Base-by-base conservation (phyloP, 495 filamentous ascomycete genomes). In the Hypoxylon cercidicola region DNA sequence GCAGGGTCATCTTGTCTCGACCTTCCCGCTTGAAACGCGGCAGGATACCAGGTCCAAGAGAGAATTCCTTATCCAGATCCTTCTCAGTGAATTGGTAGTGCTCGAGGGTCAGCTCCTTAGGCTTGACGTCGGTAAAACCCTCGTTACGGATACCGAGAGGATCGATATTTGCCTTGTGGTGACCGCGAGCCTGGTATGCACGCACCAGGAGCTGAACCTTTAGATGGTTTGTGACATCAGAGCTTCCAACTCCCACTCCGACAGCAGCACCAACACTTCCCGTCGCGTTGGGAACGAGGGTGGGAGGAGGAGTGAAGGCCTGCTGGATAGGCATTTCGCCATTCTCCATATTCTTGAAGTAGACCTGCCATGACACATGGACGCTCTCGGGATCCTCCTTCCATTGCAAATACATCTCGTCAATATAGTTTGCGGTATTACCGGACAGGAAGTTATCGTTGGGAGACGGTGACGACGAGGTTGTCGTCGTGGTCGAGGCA, bases 321-420 rank as follows among this genome's bases (percentile, higher is more conserved):
- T 96, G 90, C 48, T 93, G 94, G 76, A 94, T 91, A 71, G 93
- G 95, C 90, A 98, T 97, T 68, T 94, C 91, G 76, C 96, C 95
- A 59, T 87, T 89, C 81, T 99, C 95, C 93, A 99, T 97, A 79
- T 99, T 99, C 75, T 87, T 89, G 85, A 99, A 99, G 87, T 99
- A 99, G 66, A 94, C 90, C 81, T 97, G 95, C 95, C 95, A 99
- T 75, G 95, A 99, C 70, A 97, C 84, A 79, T 99, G 95, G 43
- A 99, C 95, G 77, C 91, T 96, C 66, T 87, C 85, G 16, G 96
- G 93, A 70, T 99, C 92, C 61, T 89, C 84, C 81, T 94, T 97
- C 95, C 95, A 99, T 69, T 91, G 86, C 78, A 99, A 78, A 78
- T 99, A 99, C 95, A 99, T 99, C 85, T 97, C 95, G 78, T 99